A percentile compares a stretch with the other conserved stretches of the same genome.
phyloP scores from a whole-genome alignment of 2,329 filamentous ascomycete species.

The Lasiodiplodia hormozganensis region DNA sequence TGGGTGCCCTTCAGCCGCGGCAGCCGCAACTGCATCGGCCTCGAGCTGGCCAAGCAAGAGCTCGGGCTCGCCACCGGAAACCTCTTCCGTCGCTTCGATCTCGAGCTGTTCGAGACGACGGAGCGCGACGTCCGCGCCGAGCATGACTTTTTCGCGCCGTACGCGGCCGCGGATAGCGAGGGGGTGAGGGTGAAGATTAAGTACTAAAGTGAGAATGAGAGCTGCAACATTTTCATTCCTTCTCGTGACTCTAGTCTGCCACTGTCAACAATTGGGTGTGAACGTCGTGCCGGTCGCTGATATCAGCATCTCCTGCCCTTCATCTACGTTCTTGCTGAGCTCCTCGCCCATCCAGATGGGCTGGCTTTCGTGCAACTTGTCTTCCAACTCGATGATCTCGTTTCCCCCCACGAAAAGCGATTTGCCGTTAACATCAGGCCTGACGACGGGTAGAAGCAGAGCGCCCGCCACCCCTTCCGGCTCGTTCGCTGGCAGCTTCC shows the following conservation, averaged over 20 bases:
- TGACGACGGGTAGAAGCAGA: constrained; percentile 36
- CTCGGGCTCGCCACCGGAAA: neutral
- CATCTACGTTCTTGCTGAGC: constrained; percentile 35
- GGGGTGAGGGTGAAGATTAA: constrained; percentile 32
- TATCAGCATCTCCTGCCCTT: constrained; percentile 32
- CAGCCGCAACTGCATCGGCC: constrained; percentile 32
- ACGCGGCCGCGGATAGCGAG: constrained; percentile 29
- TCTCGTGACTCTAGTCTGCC: too few species aligned
- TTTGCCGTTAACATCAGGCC: constrained; percentile 34
- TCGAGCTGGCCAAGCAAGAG: constrained; percentile 29
- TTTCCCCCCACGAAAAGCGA: constrained; percentile 37
- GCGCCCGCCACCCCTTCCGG: constrained; percentile 36
- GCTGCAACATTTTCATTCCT: neutral
- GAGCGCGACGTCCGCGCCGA: constrained; percentile 31
- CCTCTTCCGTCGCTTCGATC: constrained; percentile 22
- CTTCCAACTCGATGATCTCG: constrained; percentile 37
- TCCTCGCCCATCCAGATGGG: constrained; percentile 38
- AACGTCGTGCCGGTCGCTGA: neutral
- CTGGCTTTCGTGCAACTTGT: constrained; percentile 35
- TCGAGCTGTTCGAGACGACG: constrained; percentile 28
- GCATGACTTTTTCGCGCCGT: constrained; percentile 32
- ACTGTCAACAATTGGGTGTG: neutral
- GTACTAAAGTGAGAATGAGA: neutral
- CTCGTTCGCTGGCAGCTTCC: constrained; percentile 34
- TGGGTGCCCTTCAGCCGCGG: constrained; percentile 34